A percentile compares a stretch with the other conserved stretches of the same genome.
Evolutionary conservation across 495 filamentous ascomycete species (phyloP).

Genomic region (Alectoria sarmentosa): DNA sequence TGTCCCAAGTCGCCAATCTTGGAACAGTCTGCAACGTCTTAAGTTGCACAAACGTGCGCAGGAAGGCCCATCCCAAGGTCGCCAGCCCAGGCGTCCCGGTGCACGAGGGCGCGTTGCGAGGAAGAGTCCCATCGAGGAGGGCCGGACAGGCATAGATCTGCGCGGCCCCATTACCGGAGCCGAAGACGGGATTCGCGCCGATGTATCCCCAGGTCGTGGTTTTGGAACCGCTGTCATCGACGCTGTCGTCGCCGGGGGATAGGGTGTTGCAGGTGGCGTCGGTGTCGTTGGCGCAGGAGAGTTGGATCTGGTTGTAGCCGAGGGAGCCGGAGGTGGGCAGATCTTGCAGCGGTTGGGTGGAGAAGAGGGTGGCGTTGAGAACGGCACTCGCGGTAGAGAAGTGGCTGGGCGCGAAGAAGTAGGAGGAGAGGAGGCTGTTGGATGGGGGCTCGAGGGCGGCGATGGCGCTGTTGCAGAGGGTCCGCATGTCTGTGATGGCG

Average conservation of each 20-base stretch:
- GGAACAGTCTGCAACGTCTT: neutral
- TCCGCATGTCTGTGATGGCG: neutral
- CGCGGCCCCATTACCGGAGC: neutral
- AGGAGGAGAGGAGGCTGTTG: conserved; percentile 1
- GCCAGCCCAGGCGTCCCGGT: neutral
- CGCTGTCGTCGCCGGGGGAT: neutral
- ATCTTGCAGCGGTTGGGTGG: neutral
- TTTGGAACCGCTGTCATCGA: neutral
- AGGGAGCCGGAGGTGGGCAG: neutral
- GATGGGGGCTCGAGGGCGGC: neutral
- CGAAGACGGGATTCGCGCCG: neutral
- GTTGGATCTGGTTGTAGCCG: neutral
- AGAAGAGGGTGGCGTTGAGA: conserved; percentile 13
- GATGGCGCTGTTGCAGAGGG: conserved; percentile 3
- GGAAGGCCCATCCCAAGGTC: conserved; percentile 7
- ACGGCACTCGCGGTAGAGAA: conserved; percentile 16
- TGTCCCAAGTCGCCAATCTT: neutral
- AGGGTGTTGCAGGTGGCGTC: neutral
- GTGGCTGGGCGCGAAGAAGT: conserved; percentile 1
- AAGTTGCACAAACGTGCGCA: conserved; percentile 4
- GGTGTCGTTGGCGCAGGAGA: conserved; percentile 1
- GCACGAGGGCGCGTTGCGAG: neutral
- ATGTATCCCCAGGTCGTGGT: conserved; percentile 8
- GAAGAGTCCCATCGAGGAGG: neutral
- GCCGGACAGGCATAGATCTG: conserved; percentile 2